Percentiles rank a stretch among this genome's conserved stretches.
These are phyloP conservation scores for Sarocladiaceae sp. DNA, from an alignment of 2,329 filamentous ascomycete genomes.

Conservation along the genomic window DNA sequence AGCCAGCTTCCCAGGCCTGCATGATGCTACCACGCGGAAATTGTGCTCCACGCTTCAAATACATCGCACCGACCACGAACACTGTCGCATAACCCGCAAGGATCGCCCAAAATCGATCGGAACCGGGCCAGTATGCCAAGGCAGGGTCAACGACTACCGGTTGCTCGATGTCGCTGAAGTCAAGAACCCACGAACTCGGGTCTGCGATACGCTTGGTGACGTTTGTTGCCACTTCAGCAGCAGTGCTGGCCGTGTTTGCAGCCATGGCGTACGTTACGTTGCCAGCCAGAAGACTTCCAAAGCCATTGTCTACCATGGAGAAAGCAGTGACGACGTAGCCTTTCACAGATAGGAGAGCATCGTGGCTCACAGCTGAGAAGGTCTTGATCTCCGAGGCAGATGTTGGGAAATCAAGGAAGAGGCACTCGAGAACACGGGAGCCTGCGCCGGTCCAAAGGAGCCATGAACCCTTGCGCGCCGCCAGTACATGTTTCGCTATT, in stretches of 20 bases:
- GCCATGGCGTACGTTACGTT: conserved; percentile 73
- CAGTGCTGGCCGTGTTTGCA: conserved; percentile 38
- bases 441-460: conserved; percentile 36
- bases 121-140: conserved; percentile 63
- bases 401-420: conserved; percentile 46
- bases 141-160: conserved; percentile 44
- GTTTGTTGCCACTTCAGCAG: neutral
- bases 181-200: conserved; percentile 56
- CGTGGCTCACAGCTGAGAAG: conserved; percentile 73
- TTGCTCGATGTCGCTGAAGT: conserved; percentile 40
- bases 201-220: conserved; percentile 26
- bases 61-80: conserved; percentile 69
- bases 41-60: conserved; percentile 69
- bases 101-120: conserved; percentile 67
- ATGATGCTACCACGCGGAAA: conserved; percentile 55
- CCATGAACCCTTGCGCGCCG: conserved; percentile 36
- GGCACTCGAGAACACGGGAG: conserved; percentile 40
- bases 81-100: conserved; percentile 77
- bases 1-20: conserved; percentile 66
- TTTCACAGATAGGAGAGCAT: conserved; percentile 60
- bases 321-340: conserved; percentile 40
- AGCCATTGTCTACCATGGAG: conserved; percentile 29
- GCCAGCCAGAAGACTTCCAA: conserved; percentile 64
- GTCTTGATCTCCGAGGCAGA: conserved; percentile 64
- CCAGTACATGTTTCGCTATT: conserved; percentile 23